Evolutionary conservation across 2,329 filamentous ascomycete species (phyloP), one percentile per base, ranked within the genome.

Genomic region (Beauveria medogensis): DNA sequence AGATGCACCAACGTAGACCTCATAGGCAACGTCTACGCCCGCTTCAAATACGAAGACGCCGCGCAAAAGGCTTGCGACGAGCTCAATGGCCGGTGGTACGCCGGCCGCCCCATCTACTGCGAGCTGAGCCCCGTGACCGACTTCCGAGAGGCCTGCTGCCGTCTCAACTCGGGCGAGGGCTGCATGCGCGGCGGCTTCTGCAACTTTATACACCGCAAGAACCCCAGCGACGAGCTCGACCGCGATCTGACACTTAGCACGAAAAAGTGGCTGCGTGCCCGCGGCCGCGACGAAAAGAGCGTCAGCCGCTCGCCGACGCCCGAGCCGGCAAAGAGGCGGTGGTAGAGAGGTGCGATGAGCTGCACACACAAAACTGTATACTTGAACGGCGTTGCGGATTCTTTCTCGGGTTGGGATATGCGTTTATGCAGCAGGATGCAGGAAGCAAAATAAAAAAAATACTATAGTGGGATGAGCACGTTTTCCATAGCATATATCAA

Each of bases 131-230:
- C 94, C 68, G 94, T 99, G 61, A 99, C 94, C 65, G 94, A 99
- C 78, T 99, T 99, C 76, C 84, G 94, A 73, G 94, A 99, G 80
- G 94, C 94, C 20, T 99, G 94, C 75, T 99, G 94, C 77, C 85
- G 94, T 59, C 81, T 97, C 28, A 99, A 99, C 72, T 90, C 85
- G 44, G 94, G 94, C 64, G 94, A 97, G 75, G 94, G 94, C 50
- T 99, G 94, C 76, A 92, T 96, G 48, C 84, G 94, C 66, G 94
- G 92, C 64, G 94, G 94, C 37, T 97, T 97, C 80, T 99, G 94
- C 82, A 99, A 99, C 76, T 99, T 99, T 75, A 99, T 99, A 66
- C 94, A 99, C 74, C 85, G 94, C 71, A 99, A 99, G 81, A 94
- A 97, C 73, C 94, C 94, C 4, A 85, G 84, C 67, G 80, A 91